Evolutionary conservation across 345 rosid genomes (phyloP), one percentile per base, ranked within the genome.

Genomic region (Iberis pinnata): DNA sequence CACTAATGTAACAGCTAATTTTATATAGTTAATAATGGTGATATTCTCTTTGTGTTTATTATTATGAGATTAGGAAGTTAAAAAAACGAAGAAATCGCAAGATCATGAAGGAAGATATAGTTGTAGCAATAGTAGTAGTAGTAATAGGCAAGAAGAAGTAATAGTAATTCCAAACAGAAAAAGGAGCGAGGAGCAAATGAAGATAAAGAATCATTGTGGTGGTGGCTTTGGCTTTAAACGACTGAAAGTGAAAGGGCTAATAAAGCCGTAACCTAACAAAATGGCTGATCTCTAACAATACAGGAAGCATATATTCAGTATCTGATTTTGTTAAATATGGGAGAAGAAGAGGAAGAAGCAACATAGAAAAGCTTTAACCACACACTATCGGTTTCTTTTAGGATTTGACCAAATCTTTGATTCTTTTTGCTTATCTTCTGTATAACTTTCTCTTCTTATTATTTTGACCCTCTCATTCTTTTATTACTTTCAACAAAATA

Each of bases 141-240:
- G n/a, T n/a, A 49, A 53, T 36, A 62, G 43, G 58, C n/a, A 61
- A 20, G 45, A 64, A 16, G 17, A 51, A 59, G 42, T 38, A 55
- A 22, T 43, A 37, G 59, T 44, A 38, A 52, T 16, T 11, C 13
- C 53, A 65, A 65, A 49, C 18, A 38, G 67, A 52, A n/a, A n/a
- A n/a, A n/a, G n/a, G n/a, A n/a, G n/a, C n/a, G n/a, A n/a, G n/a
- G n/a, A n/a, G n/a, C n/a, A n/a, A n/a, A 62, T 49, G 64, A 3
- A 22, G 25, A 22, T 22, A 6, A 49, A 57, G 63, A 58, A 58
- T 58, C 53, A 49, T 18, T 58, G 52, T 51, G 60, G 60, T 59
- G 71, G n/a, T n/a, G n/a, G n/a, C n/a, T n/a, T n/a, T n/a, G n/a
- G 60, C n/a, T 67, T 58, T 52, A 67, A 38, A 22, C 65, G 71